Base-by-base conservation (phyloP, 2,329 filamentous ascomycete species). In the Ustilaginoidea virens region DNA sequence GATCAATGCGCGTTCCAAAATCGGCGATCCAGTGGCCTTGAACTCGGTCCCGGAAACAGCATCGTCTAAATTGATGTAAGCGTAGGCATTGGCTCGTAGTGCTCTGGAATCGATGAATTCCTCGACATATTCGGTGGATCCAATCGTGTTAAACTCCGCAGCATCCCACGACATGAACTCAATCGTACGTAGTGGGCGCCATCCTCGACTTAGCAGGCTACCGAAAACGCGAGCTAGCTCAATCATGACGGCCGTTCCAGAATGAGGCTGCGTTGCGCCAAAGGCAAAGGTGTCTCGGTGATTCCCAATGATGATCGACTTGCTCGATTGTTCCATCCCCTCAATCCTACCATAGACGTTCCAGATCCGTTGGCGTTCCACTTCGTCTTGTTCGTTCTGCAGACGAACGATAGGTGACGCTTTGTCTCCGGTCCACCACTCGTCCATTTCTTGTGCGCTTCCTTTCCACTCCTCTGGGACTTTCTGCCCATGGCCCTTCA, bases 151-250 rank as follows among this genome's bases (percentile, higher is more conserved):
- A 58, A 93, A 96, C 52, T 87, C 83, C 41, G 78, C 78, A 4
- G 72, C 90, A 50, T 98, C 90, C 90, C 90, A 98, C 19, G 82
- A 93, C 46, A 86, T 85, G 51, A 98, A 96, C 49, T 92, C 80
- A 38, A 98, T 92, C 4, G 83, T 92, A n/a, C 90, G 77, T 11
- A 92, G 62, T 1, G 90, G 90, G 16, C 80, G 69, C 90, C 90
- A 98, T 30, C 86, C 87, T 33, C 74, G 69, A 11, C 63, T 54
- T 14, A 75, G 63, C 11, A 96, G 66, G 37, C 82, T 73, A 23
- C 85, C 83, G 43, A 98, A 81, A 27, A 93, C 74, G 25, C 80
- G 74, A 14, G 80, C 75, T 33, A 96, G 65, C 56, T 98, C 90
- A 30, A 96, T 66, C 66, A 98, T 78, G 23, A 96, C 67, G 5